Base-by-base conservation (phyloP, 2,329 filamentous ascomycete species). In the Fusarium pseudograminearum region DNA sequence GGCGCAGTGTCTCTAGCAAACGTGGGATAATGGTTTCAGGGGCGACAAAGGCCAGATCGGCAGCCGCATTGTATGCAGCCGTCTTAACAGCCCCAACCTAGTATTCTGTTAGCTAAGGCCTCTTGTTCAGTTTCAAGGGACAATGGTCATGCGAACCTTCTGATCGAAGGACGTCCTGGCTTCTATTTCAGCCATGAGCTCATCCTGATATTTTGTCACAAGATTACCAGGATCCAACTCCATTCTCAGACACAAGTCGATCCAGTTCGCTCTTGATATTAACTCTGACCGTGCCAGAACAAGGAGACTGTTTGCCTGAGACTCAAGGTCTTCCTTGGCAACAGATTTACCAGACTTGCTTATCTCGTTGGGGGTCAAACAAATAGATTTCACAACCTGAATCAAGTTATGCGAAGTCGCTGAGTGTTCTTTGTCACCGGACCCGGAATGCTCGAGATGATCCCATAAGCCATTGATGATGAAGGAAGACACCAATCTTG, bases 41-140 rank as follows among this genome's bases (percentile, higher is more conserved):
- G 7, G 95, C 92, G 28, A 99, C 93, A 76, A 99, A 99, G 5
- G 93, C 94, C 61, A 99, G 84, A 75, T 98, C 96, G 38, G 94
- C 94, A 14, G 93, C 93, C 10, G 95, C 93, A 72, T 90, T 90
- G 78, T 90, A 97, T 5, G 95, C 92, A 54, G 95, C 95, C 41
- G 83, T 80, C 74, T 89, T 90, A 44, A 93, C 77, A 15, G 59
- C 11, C 9, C 74, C 69, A 70, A 76, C 74, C 76, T 80, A 41
- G 22, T 22, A 10, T 22, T 22, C 20, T 34, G 46, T 75, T 60
- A 75, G 69, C 16, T 10, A 33, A 30, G 18, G 7, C 26, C n/a
- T 26, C 15, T 36, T 10, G 11, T 14, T 22, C 8, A 30, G 18
- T 36, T 9, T 12, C 5, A 14, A n/a, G 12, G 15, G 24, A 18